Evolutionary conservation across 768 basidiomycete genomes (phyloP), one percentile per base, ranked within the genome.

Genomic region (Panus rudis): DNA sequence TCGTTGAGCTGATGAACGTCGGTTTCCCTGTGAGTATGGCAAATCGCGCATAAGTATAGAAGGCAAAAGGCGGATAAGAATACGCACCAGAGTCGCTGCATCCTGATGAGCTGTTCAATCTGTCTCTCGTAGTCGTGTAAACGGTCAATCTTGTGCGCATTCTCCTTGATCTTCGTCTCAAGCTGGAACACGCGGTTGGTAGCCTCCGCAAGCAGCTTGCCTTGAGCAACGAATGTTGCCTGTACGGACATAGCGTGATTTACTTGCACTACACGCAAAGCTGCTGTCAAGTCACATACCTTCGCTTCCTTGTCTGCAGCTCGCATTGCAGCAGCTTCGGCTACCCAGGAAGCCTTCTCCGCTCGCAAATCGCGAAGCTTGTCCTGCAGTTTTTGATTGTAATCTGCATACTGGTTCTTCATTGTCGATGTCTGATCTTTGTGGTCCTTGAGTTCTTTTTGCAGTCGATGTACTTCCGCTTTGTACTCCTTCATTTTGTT

Each of bases 61-160:
- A 16, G 27, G 19, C 10, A 2, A 13, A 41, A 33, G 12, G 33
- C 23, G 19, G n/a, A n/a, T 12, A 26, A 17, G 2, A 3, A 24
- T 3, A 62, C 76, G 23, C 59, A 88, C 92, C 91, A 94, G 51
- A 91, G 63, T 39, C 75, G 72, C 55, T 90, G 85, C 55, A 84
- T 75, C 43, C 79, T 77, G 32, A 82, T 67, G 47, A 89, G 75
- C 54, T 92, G 86, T 41, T 88, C 82, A 34, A 94, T 89, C 52
- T 87, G 83, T n/a, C 66, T 69, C 57, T 96, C 92, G 51, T 92
- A 94, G 59, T 94, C 90, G 39, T 71, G 67, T 32, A 94, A 67
- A 14, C 85, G 75, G 47, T 82, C 79, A 11, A 94, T 76, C 57
- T 92, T 92, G 54, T 86, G 86, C 46, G 81, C 76, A 35, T 73